Evolutionary conservation across 1,284 basidiomycete genomes (phyloP).

Genomic region (Acaromyces ingoldii): DNA sequence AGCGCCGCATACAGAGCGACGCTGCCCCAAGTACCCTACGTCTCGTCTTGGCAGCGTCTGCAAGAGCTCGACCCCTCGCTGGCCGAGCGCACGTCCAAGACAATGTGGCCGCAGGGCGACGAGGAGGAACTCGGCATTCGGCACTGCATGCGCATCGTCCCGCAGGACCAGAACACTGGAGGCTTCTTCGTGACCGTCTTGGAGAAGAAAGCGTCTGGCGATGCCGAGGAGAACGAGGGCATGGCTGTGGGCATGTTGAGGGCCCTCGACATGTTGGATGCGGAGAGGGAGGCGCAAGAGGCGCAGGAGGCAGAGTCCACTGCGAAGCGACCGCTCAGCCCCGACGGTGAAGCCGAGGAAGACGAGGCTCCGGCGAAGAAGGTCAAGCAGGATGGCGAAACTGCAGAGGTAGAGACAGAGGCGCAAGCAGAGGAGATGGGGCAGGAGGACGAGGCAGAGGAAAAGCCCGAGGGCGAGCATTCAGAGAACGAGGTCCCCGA

Average conservation of each 20-base stretch:
- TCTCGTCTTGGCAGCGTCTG: slow-evolving; percentile 41
- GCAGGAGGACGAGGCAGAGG: slow-evolving; percentile 10
- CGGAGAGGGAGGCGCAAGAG: slow-evolving; percentile 7
- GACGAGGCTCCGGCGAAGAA: background rate
- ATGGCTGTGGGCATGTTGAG: slow-evolving; percentile 46
- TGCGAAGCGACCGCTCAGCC: slow-evolving; percentile 10
- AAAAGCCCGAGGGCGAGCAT: slow-evolving; percentile 17
- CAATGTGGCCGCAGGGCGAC: slow-evolving; percentile 48
- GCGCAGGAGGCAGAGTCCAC: slow-evolving; percentile 13
- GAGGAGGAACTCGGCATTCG: slow-evolving; percentile 36
- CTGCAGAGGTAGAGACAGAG: background rate
- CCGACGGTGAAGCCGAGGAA: background rate
- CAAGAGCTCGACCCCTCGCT: slow-evolving; percentile 36
- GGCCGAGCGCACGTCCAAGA: slow-evolving; percentile 31
- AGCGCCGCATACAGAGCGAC: slow-evolving; percentile 25
- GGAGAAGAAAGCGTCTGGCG: slow-evolving; percentile 54
- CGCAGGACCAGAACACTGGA: slow-evolving; percentile 93
- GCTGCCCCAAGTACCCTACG: slow-evolving; percentile 39
- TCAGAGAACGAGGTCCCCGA: background rate
- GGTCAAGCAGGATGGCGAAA: background rate
- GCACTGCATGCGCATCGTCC: slow-evolving; percentile 59
- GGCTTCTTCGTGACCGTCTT: slow-evolving; percentile 95
- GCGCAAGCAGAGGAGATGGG: background rate
- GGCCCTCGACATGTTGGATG: slow-evolving; percentile 27
- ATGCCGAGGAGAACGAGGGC: slow-evolving; percentile 28